These are phyloP conservation scores for Paramyrothecium roridum DNA, from an alignment of 2,329 filamentous ascomycete species.

Conservation along the genomic window DNA sequence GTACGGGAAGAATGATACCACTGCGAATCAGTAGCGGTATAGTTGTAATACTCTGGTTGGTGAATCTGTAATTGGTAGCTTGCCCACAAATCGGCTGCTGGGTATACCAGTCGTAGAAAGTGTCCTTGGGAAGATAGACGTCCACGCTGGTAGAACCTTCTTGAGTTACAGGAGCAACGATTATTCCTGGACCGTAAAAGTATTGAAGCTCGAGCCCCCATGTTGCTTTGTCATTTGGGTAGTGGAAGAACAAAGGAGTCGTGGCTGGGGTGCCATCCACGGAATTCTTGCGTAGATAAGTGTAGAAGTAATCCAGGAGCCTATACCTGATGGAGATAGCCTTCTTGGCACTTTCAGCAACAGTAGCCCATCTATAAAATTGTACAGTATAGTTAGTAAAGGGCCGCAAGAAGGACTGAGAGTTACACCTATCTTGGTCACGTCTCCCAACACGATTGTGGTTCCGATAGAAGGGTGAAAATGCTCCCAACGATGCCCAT, in stretches of 20 bases:
- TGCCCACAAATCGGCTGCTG: constrained; percentile 36
- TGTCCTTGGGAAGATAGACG: constrained; percentile 45
- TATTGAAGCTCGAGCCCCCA: constrained; percentile 47
- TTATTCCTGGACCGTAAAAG: constrained; percentile 44
- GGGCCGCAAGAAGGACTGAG: not conserved
- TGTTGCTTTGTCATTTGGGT: constrained; percentile 49
- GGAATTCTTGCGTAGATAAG: constrained; percentile 60
- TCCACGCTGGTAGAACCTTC: constrained; percentile 39
- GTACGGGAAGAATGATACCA: constrained; percentile 62
- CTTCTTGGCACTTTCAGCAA: constrained; percentile 61
- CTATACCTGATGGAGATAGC: constrained; percentile 72
- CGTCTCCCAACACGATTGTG: constrained; percentile 50
- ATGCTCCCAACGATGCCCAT: constrained; percentile 68
- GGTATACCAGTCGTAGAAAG: constrained; percentile 53
- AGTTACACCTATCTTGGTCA: constrained; percentile 38
- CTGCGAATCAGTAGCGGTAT: constrained; percentile 69
- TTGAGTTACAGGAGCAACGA: constrained; percentile 47
- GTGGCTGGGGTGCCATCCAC: constrained; percentile 61
- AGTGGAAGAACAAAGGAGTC: constrained; percentile 70
- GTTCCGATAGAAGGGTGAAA: constrained; percentile 69
- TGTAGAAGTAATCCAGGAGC: constrained; percentile 82
- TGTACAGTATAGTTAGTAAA: constrained; percentile 21
- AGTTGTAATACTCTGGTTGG: constrained; percentile 33
- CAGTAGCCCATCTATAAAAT: constrained; percentile 66
- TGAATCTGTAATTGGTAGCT: constrained; percentile 29